Conservation (phyloP, 2,329 filamentous ascomycete species). For the Fusarium humuli region DNA sequence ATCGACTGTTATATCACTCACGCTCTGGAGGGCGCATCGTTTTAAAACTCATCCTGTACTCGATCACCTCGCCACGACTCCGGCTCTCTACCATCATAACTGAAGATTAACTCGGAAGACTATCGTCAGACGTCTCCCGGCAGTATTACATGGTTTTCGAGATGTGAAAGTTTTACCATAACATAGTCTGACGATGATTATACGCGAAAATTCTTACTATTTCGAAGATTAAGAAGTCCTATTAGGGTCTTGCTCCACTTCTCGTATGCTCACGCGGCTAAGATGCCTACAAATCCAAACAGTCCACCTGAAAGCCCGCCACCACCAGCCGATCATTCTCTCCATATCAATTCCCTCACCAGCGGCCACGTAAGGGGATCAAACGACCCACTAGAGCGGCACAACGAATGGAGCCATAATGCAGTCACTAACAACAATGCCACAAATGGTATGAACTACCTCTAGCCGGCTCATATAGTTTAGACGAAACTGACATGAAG, state of each 20-base stretch:
- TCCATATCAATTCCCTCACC: not conserved
- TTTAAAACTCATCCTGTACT: not conserved
- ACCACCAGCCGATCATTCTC: not conserved
- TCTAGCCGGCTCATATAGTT: not conserved
- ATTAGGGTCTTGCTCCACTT: not conserved
- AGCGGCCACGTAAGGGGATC: not conserved
- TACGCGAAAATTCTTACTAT: not conserved
- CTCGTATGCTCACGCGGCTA: not conserved
- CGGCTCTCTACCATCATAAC: not conserved
- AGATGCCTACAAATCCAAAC: not conserved
- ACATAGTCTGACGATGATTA: not conserved
- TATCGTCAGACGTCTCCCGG: not conserved
- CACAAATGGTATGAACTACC: not conserved
- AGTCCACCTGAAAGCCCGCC: not conserved
- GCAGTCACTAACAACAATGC: not conserved
- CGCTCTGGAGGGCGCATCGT: too few species aligned
- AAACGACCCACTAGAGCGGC: not conserved
- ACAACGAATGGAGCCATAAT: not conserved
- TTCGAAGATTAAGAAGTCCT: not conserved
- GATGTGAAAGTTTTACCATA: not conserved
- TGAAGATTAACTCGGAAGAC: not conserved
- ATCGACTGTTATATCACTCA: too few species aligned
- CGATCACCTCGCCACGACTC: not conserved
- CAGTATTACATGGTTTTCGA: not conserved
- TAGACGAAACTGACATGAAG: not conserved